Evolutionary conservation across 2,329 filamentous ascomycete species (phyloP).

Genomic region (Microdochium bolleyi): DNA sequence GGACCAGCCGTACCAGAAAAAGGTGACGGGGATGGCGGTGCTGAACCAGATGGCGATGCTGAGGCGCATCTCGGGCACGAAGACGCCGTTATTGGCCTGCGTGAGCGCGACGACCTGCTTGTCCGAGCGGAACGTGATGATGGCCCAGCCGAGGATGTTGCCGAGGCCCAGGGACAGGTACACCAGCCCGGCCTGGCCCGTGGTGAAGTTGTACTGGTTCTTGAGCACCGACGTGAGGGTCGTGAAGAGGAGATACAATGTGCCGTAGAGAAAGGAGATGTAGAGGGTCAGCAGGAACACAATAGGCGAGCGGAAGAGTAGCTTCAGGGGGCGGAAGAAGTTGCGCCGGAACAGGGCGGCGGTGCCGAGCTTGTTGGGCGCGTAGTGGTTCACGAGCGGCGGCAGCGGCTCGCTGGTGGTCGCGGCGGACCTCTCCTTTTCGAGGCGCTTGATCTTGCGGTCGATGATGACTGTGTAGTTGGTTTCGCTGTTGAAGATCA

Average conservation of each 20-base stretch:
- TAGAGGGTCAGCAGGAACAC: slow-evolving; percentile 38
- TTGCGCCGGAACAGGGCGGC: slow-evolving; percentile 27
- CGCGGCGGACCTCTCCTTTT: slow-evolving; percentile 32
- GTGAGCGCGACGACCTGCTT: slow-evolving; percentile 35
- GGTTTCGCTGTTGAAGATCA: slow-evolving; percentile 35
- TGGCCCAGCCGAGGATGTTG: slow-evolving; percentile 27
- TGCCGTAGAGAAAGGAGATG: slow-evolving; percentile 42
- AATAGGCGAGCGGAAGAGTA: slow-evolving; percentile 40
- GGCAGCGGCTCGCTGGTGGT: slow-evolving; percentile 25
- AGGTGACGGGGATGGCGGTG: slow-evolving; percentile 15
- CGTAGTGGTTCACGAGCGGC: slow-evolving; percentile 24
- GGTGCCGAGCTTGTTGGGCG: slow-evolving; percentile 8
- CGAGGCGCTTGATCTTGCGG: slow-evolving; percentile 36
- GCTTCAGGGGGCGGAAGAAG: slow-evolving; percentile 41
- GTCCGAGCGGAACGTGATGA: slow-evolving; percentile 36
- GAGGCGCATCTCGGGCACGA: slow-evolving; percentile 19
- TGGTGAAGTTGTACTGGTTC: slow-evolving; percentile 35
- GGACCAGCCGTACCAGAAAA: slow-evolving; percentile 24
- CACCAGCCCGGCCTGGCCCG: slow-evolving; percentile 37
- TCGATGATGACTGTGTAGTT: slow-evolving; percentile 42
- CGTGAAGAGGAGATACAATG: slow-evolving; percentile 46
- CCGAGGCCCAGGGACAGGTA: slow-evolving; percentile 40
- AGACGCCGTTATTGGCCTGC: slow-evolving; percentile 26
- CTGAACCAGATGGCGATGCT: slow-evolving; percentile 16
- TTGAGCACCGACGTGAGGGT: slow-evolving; percentile 43